These are phyloP conservation scores for Backusella australiensis DNA, from an alignment of 192 early-diverging fungal genomes.

Conservation along the genomic window DNA sequence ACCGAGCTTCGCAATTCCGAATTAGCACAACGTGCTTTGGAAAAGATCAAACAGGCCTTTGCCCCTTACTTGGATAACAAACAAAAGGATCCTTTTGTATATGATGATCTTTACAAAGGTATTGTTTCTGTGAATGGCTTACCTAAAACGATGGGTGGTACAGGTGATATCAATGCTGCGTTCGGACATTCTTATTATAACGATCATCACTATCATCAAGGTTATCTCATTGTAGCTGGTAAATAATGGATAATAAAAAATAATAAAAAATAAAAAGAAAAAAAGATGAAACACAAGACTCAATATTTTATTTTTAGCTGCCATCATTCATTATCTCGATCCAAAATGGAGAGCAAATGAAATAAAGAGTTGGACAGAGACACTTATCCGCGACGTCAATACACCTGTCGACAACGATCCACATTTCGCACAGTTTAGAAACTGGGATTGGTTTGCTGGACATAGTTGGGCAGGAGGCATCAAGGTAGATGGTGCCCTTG, in stretches of 20 bases:
- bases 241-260: not conserved
- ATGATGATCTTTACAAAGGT: conserved; percentile 33
- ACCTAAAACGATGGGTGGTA: conserved; percentile 30
- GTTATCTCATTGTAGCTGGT: conserved; percentile 34
- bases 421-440: conserved; percentile 53
- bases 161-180: conserved; percentile 25
- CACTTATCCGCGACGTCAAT: conserved; percentile 47
- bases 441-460: conserved; percentile 60
- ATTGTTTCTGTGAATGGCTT: conserved; percentile 29
- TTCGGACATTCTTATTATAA: conserved; percentile 42
- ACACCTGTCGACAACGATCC: conserved; percentile 42
- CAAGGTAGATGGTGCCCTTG: conserved; percentile 33
- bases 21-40: conserved; percentile 21
- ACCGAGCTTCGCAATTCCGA: conserved; percentile 25
- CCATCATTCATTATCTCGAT: conserved; percentile 36
- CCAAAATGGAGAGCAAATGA: conserved; percentile 27
- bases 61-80: conserved; percentile 28
- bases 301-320: conserved; percentile 23
- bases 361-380: conserved; percentile 30
- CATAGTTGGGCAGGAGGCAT: conserved; percentile 66
- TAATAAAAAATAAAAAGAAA: not conserved
- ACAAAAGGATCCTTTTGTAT: conserved; percentile 26
- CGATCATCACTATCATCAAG: conserved; percentile 44
- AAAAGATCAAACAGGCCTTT: conserved; percentile 29
- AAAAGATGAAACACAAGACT: not conserved